A percentile compares a stretch with the other conserved stretches of the same genome.
phyloP scores from a whole-genome alignment of 768 basidiomycete genomes.

The Agaricus blazei region DNA sequence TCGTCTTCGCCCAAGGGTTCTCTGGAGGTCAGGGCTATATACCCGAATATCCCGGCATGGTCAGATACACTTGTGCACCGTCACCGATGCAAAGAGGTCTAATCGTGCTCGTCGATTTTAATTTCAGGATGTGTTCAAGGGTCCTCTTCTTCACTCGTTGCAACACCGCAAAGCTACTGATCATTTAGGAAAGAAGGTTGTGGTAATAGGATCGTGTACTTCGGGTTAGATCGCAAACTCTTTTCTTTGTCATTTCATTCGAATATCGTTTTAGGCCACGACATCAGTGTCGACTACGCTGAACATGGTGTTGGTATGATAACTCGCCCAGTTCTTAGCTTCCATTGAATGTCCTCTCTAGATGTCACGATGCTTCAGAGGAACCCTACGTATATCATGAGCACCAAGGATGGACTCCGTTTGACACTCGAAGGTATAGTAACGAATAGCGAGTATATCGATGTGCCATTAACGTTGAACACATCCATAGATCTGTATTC shows the following conservation, averaged over 20 bases:
- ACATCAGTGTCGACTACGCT: conserved; percentile 38
- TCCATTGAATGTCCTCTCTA: conserved; percentile 13
- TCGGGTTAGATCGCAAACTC: conserved; percentile 28
- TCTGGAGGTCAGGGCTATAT: conserved; percentile 39
- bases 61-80: conserved; percentile 12
- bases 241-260: neutral
- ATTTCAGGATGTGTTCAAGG: conserved; percentile 52
- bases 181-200: conserved; percentile 64
- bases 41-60: conserved; percentile 44
- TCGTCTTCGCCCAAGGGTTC: conserved; percentile 51
- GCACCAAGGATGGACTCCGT: conserved; percentile 33
- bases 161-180: conserved; percentile 50
- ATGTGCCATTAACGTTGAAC: neutral
- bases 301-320: conserved; percentile 36
- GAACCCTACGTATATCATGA: conserved; percentile 53
- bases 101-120: neutral
- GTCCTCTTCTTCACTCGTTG: conserved; percentile 55
- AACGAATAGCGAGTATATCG: too few relatives aligned
- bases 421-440: conserved; percentile 21
- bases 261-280: conserved; percentile 29
- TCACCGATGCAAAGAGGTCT: neutral
- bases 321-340: neutral
- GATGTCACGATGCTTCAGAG: conserved; percentile 61
- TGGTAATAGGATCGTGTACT: conserved; percentile 64
- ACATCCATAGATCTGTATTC: conserved; percentile 31